These are phyloP conservation scores for Datisca glomerata DNA, from an alignment of 306 rosid species.

Conservation along the genomic window DNA sequence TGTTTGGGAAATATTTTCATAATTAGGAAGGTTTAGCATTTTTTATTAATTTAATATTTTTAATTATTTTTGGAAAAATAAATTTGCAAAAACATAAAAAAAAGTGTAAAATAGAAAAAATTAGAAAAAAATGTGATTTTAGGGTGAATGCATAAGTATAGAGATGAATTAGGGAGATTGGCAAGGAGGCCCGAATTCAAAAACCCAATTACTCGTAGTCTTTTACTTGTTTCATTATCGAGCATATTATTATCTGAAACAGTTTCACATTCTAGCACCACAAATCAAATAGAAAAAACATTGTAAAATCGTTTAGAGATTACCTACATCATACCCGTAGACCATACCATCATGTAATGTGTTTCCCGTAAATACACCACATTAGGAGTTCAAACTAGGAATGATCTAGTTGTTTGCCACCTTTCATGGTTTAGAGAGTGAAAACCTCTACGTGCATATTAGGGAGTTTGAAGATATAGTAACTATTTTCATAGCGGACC, in stretches of 20 bases:
- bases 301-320: not conserved
- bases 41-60: no score
- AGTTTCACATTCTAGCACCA: not conserved
- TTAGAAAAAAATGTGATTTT: not conserved
- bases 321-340: not conserved
- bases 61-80: no score
- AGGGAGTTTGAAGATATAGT: not conserved
- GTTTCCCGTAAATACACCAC: not conserved
- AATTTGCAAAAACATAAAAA: no score
- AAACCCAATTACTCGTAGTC: no score
- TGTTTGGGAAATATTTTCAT: no score
- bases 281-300: not conserved
- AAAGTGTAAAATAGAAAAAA: not conserved
- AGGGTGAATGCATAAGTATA: not conserved
- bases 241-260: not conserved
- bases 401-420: no score
- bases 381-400: not conserved
- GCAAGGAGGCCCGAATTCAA: not conserved
- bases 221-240: not conserved
- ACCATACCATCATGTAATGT: not conserved
- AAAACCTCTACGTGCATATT: no score
- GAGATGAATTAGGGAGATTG: not conserved
- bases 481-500: not conserved
- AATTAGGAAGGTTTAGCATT: no score
- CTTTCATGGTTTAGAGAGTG: no score